These are phyloP conservation scores for Trypanosoma conorhini DNA, from an alignment of 208 protist species.

Conservation along the genomic window DNA sequence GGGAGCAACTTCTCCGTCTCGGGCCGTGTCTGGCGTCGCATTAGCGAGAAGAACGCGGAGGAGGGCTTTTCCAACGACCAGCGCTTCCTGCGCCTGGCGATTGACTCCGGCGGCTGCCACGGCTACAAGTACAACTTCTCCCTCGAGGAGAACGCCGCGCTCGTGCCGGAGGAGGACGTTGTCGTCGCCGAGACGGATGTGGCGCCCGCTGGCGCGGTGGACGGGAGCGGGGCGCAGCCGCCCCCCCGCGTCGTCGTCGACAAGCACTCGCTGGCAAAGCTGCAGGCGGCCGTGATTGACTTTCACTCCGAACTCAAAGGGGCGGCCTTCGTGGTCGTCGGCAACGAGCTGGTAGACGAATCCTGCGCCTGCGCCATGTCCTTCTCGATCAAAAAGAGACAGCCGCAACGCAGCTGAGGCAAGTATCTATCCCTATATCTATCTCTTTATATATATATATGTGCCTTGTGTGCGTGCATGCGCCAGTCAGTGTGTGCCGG, in stretches of 20 bases:
- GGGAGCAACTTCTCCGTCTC: conserved; percentile 76
- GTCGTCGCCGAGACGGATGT: conserved; percentile 62
- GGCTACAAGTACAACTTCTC: conserved; percentile 90
- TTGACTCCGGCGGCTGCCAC: conserved; percentile 90
- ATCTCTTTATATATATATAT: neutral
- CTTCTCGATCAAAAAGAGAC: conserved; percentile 77
- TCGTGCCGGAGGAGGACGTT: conserved; percentile 71
- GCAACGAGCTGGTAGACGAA: conserved; percentile 89
- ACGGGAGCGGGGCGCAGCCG: conserved; percentile 13
- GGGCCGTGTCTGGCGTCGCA: conserved; percentile 66
- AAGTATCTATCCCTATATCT: too few species aligned
- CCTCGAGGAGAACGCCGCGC: conserved; percentile 49
- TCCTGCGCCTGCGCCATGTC: conserved; percentile 90
- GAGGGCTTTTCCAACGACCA: conserved; percentile 77
- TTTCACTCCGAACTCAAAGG: conserved; percentile 92
- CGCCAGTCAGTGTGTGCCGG: neutral
- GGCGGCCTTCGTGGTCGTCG: conserved; percentile 85
- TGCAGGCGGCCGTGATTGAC: conserved; percentile 74
- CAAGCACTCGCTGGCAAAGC: conserved; percentile 64
- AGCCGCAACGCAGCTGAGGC: neutral
- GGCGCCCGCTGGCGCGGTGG: conserved; percentile 24
- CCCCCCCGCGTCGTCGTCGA: conserved; percentile 73
- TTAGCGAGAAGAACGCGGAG: conserved; percentile 69
- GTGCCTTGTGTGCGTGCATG: neutral
- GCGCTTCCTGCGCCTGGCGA: conserved; percentile 75